Evolutionary conservation across 1,139 yeast genomes (phyloP).

Genomic region (Blastobotrys proliferans): DNA sequence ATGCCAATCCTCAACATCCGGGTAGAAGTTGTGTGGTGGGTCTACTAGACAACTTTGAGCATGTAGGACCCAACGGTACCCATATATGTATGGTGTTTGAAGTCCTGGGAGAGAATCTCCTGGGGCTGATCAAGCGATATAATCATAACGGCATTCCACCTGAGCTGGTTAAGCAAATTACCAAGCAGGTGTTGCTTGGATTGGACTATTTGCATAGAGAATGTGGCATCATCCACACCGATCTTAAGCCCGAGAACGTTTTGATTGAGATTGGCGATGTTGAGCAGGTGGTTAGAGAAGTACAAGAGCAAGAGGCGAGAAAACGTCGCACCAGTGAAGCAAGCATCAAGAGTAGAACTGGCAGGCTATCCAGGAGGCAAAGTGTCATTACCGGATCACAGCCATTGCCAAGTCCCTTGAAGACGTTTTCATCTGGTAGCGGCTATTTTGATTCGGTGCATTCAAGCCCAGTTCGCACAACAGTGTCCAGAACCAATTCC

Average conservation of each 20-base stretch:
- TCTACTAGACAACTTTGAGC: conserved; percentile 69
- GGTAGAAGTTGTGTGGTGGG: conserved; percentile 70
- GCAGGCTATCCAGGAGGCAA: conserved; percentile 57
- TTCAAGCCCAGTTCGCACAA: no score
- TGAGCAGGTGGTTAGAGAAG: conserved; percentile 57
- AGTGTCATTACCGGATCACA: conserved; percentile 83
- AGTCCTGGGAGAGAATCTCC: conserved; percentile 75
- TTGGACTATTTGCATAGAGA: conserved; percentile 76
- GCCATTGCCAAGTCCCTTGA: conserved; percentile 76
- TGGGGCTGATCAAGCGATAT: conserved; percentile 65
- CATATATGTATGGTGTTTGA: conserved; percentile 91
- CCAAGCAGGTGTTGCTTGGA: conserved; percentile 71
- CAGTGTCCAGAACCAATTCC: no score
- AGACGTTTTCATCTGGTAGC: conserved; percentile 26
- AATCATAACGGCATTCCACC: conserved; percentile 70
- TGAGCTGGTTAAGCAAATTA: conserved; percentile 70
- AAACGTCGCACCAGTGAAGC: conserved; percentile 18
- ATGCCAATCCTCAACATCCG: conserved; percentile 56
- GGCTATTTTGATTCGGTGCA: conserved; percentile 19
- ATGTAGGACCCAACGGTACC: conserved; percentile 73
- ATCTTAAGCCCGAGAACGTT: conserved; percentile 87
- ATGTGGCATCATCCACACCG: conserved; percentile 91
- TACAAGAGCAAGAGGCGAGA: conserved; percentile 44
- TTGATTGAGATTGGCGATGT: conserved; percentile 75
- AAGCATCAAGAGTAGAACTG: conserved; percentile 18